Percentiles rank a stretch among this genome's conserved stretches.
Evolutionary conservation across 148 eudicot genomes (phyloP).

Genomic region (Rhododendron mucronatum): DNA sequence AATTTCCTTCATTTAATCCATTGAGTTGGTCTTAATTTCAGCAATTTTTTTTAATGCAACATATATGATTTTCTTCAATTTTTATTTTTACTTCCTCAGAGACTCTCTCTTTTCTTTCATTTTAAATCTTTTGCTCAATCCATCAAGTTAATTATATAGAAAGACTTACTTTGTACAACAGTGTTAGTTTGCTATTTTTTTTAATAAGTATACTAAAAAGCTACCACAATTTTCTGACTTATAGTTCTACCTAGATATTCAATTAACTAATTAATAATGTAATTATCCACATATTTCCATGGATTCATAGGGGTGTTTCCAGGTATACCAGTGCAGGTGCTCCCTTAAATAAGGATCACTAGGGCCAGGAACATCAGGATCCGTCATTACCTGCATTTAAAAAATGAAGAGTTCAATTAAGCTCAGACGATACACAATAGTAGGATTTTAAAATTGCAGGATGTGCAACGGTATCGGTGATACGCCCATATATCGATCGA

Average conservation of each 20-base stretch:
- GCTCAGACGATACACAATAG: neutral
- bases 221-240: neutral
- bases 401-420: neutral
- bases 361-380: slow-evolving; percentile 69
- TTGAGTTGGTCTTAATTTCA: no score
- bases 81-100: neutral
- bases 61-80: neutral
- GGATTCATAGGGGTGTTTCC: neutral
- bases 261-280: no score
- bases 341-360: slow-evolving; percentile 65
- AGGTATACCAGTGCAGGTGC: slow-evolving; percentile 51
- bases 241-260: neutral
- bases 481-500: neutral
- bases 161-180: neutral
- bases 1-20: no score
- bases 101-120: neutral
- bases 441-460: neutral
- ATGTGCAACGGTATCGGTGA: neutral
- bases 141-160: no score
- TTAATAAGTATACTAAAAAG: no score
- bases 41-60: no score
- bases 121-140: no score
- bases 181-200: neutral
- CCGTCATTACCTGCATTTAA: slow-evolving; percentile 45
- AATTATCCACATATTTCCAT: neutral